Percentiles rank a stretch among this genome's conserved stretches.
Evolutionary conservation across 176 grass and related monocot species (phyloP).

Genomic region (Canna indica): DNA sequence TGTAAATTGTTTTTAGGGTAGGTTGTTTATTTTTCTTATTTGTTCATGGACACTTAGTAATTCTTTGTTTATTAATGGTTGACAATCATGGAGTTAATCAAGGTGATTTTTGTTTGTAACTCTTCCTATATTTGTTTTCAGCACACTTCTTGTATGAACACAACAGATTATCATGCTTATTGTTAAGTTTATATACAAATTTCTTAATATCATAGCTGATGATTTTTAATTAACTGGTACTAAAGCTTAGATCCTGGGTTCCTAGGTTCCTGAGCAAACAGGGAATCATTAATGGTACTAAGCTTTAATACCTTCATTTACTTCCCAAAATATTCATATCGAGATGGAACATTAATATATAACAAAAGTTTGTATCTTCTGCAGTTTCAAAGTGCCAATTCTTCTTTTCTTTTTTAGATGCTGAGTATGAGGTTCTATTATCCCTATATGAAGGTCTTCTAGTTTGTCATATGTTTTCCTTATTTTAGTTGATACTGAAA

Average conservation of each 20-base stretch:
- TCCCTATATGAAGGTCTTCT: not conserved
- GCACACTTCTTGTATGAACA: not conserved
- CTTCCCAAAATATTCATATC: not conserved
- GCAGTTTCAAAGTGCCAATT: not conserved
- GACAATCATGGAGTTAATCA: not conserved
- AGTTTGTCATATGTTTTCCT: not conserved
- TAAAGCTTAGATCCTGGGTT: no score
- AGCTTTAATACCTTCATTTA: not conserved
- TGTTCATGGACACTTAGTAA: conserved; percentile 2
- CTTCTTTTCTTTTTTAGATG: not conserved
- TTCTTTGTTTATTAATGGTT: conserved; percentile 8
- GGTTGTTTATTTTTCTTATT: not conserved
- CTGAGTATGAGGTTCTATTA: not conserved
- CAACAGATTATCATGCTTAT: not conserved
- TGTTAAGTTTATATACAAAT: no score
- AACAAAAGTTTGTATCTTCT: not conserved
- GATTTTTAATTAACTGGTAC: no score
- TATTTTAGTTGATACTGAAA: no score
- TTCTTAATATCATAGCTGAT: not conserved
- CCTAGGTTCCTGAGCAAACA: not conserved
- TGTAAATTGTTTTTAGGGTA: conserved; percentile 40
- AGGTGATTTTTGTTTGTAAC: not conserved
- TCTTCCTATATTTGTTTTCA: not conserved
- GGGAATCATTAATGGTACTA: not conserved
- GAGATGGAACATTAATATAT: not conserved